These are phyloP conservation scores for Eucalyptus caleyi DNA, from an alignment of 345 rosid species.

Conservation along the genomic window DNA sequence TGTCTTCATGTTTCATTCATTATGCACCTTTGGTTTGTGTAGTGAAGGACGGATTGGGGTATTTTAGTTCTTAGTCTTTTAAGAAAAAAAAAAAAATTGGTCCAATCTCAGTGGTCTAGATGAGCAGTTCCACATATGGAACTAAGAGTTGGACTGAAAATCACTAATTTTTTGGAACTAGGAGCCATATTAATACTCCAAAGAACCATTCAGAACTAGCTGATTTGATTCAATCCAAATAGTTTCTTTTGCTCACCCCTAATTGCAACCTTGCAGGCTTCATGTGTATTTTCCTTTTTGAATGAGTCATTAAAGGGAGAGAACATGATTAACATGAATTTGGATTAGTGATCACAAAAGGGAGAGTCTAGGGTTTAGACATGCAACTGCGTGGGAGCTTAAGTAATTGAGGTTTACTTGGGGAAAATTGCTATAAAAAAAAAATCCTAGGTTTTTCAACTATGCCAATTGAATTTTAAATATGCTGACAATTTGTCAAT, in stretches of 20 bases:
- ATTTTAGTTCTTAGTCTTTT: too few relatives aligned
- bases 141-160: not conserved
- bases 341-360: too few relatives aligned
- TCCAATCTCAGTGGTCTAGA: too few relatives aligned
- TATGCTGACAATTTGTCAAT: fast-evolving
- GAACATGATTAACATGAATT: too few relatives aligned
- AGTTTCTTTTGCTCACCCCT: not conserved
- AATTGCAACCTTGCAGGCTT: not conserved
- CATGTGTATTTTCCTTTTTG: fast-evolving
- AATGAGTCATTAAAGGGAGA: not conserved
- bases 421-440: not conserved
- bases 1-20: not conserved
- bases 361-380: not conserved
- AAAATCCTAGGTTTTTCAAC: fast-evolving
- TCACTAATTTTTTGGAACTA: fast-evolving
- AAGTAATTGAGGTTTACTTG: not conserved
- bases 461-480: fast-evolving
- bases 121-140: too few relatives aligned
- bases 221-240: fast-evolving
- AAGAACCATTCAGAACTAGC: fast-evolving
- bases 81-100: too few relatives aligned
- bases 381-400: not conserved
- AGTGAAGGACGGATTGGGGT: not conserved
- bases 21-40: not conserved
- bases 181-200: fast-evolving